These are phyloP conservation scores for Ceratocystis colombiana DNA, from an alignment of 2,329 filamentous ascomycete genomes.

Conservation along the genomic window DNA sequence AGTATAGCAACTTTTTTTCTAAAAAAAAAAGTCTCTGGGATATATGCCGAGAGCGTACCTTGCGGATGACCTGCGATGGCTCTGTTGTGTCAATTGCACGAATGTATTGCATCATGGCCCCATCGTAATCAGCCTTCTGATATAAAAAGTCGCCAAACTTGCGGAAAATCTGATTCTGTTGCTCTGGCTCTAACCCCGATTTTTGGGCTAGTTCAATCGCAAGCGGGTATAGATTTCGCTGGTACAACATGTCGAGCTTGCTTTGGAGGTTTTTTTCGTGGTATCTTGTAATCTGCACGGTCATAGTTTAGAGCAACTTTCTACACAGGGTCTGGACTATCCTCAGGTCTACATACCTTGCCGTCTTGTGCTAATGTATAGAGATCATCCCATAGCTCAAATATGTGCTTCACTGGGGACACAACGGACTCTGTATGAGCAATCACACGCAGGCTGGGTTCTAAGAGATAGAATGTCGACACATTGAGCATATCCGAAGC, in stretches of 20 bases:
- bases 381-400: constrained; percentile 82
- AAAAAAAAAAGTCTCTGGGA: too few relatives aligned
- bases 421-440: constrained; percentile 80
- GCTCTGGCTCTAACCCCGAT: constrained; percentile 63
- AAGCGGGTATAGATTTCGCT: constrained; percentile 81
- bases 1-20: too few relatives aligned
- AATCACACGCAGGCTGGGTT: constrained; percentile 81
- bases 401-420: constrained; percentile 67
- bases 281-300: constrained; percentile 63
- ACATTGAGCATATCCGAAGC: constrained; percentile 72
- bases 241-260: constrained; percentile 85
- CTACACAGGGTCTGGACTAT: neutral
- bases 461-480: constrained; percentile 81
- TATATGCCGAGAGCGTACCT: constrained; percentile 41
- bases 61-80: constrained; percentile 89
- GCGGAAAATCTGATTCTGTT: constrained; percentile 85
- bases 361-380: constrained; percentile 87
- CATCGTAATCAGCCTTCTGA: constrained; percentile 90
- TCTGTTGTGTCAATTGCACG: constrained; percentile 93
- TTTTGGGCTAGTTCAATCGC: constrained; percentile 91
- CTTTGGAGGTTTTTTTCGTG: constrained; percentile 85
- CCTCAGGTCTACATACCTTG: constrained; percentile 49
- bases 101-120: constrained; percentile 97
- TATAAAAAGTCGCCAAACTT: constrained; percentile 92
- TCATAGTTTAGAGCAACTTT: constrained; percentile 5